Base-by-base conservation (phyloP, 169 alveolate species). In the Fabrea salina region DNA sequence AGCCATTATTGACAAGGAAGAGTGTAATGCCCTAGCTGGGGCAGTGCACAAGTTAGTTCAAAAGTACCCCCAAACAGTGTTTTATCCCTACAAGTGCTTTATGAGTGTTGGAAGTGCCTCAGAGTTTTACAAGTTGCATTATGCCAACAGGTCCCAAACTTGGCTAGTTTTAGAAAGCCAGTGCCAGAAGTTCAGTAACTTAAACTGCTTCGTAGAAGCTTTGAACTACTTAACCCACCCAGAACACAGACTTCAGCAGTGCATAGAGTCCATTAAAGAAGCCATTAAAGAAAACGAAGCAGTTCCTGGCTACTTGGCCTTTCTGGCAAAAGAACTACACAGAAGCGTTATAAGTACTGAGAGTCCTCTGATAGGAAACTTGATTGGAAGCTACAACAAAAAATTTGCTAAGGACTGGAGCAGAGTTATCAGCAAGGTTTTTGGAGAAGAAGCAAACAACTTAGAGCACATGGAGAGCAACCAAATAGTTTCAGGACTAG, bases 141-240 rank as follows among this genome's bases (percentile, higher is more conserved):
- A 19, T 54, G 85, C 19, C 49, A 54, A 37, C 40, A 74, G 44
- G 39, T 22, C 47, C 50, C 19, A 27, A 7, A 35, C 81, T 1
- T 74, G 25, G 35, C 8, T 16, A 25, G 4, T 51, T 8, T 27
- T 54, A 22, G 54, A 74, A 37, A 56, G 27, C 11, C 19, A n/a
- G 33, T 53, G 5, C 25, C 51, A 27, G 11, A 83, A 54, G n/a
- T 54, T 13, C 6, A 50, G 25, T n/a, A 27, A 51, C 7, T 39
- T 74, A 33, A 57, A 89, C 74, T 83, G 79, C 11, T 84, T 91
- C 53, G 85, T 89, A 6, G 92, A 89, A 44, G 91, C 95, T 0
- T 78, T 94, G 6, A 95, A 94, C 61, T 83, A 89, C 30, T 59
- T 91, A 41, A 88, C 94, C 5, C 84, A 94, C 76, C 96, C 97